Conservation (phyloP, 2,329 filamentous ascomycete genomes). For the Colletotrichum tabaci region DNA sequence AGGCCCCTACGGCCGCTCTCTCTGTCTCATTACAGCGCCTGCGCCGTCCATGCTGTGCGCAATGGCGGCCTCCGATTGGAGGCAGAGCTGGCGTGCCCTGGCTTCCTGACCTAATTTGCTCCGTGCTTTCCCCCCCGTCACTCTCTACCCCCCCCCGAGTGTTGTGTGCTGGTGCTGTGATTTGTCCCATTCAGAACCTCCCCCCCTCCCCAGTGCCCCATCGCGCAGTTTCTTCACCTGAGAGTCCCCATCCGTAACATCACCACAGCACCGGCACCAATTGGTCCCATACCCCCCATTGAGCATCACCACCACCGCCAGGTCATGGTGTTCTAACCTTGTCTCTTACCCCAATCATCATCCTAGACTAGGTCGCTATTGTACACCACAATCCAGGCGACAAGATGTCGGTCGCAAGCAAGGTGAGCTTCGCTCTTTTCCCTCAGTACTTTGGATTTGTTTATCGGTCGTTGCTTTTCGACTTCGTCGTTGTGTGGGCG, state of each 20-base stretch:
- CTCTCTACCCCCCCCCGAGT: slow-evolving; percentile 5
- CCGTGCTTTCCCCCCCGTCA: slow-evolving; percentile 25
- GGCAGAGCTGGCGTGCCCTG: slow-evolving; percentile 27
- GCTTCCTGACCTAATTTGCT: slow-evolving; percentile 39
- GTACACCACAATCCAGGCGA: slow-evolving; percentile 46
- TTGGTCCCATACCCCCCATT: slow-evolving; percentile 40
- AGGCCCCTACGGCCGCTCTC: background rate
- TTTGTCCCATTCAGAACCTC: slow-evolving; percentile 34
- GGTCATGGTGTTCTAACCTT: slow-evolving; percentile 46
- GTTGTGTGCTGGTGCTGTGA: slow-evolving; percentile 24
- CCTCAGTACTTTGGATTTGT: slow-evolving; percentile 17
- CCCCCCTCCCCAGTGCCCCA: slow-evolving; percentile 35
- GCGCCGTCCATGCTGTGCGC: slow-evolving; percentile 8
- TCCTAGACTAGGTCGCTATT: slow-evolving; percentile 46
- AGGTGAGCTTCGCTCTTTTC: slow-evolving; percentile 38
- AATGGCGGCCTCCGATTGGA: slow-evolving; percentile 26
- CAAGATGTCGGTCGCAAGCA: slow-evolving; percentile 46
- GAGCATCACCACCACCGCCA: slow-evolving; percentile 42
- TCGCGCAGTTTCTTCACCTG: slow-evolving; percentile 45
- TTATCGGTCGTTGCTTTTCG: slow-evolving; percentile 15
- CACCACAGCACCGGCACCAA: slow-evolving; percentile 40
- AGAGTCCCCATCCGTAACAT: slow-evolving; percentile 38
- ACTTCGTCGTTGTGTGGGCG: slow-evolving; percentile 12
- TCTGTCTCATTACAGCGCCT: background rate
- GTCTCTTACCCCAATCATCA: slow-evolving; percentile 43